Conservation (phyloP, 208 protist genomes). For the Lotmaria passim region DNA sequence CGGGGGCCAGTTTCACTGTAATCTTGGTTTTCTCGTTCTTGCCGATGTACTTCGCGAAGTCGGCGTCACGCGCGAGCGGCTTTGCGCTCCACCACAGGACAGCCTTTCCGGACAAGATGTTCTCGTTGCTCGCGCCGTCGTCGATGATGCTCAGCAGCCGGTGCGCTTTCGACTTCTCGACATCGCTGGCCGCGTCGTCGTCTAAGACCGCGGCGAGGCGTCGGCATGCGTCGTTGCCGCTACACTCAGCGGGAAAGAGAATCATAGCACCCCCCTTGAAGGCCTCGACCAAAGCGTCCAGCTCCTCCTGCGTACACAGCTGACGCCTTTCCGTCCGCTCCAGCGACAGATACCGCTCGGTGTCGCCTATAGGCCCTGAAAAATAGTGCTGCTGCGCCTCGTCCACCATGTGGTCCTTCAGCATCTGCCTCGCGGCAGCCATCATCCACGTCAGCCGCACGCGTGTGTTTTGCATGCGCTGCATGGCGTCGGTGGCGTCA, state of each 20-base stretch:
- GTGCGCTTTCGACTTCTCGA: slow-evolving; percentile 78
- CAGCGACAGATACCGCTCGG: slow-evolving; percentile 76
- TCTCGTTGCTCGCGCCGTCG: slow-evolving; percentile 82
- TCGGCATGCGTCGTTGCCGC: slow-evolving; percentile 69
- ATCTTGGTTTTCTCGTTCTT: slow-evolving; percentile 95
- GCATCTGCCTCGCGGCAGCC: slow-evolving; percentile 77
- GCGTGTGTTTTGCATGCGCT: slow-evolving; percentile 86
- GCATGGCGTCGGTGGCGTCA: slow-evolving; percentile 74
- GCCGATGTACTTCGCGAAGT: slow-evolving; percentile 87
- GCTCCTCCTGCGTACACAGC: slow-evolving; percentile 64
- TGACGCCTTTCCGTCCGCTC: slow-evolving; percentile 73
- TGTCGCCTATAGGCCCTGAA: slow-evolving; percentile 65
- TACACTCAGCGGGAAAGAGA: slow-evolving; percentile 88
- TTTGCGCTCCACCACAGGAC: slow-evolving; percentile 92
- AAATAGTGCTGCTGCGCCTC: slow-evolving; percentile 73
- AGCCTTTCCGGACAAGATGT: slow-evolving; percentile 63
- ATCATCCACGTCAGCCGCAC: slow-evolving; percentile 89
- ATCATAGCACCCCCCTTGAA: slow-evolving; percentile 90
- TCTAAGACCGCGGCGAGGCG: slow-evolving; percentile 74
- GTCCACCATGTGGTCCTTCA: slow-evolving; percentile 74
- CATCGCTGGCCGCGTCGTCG: slow-evolving; percentile 54
- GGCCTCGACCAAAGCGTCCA: slow-evolving; percentile 62
- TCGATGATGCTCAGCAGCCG: slow-evolving; percentile 86
- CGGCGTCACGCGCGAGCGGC: slow-evolving; percentile 72
- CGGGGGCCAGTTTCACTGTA: slow-evolving; percentile 86